These are phyloP conservation scores for Tinospora cordifolia DNA, from an alignment of 164 flowering plant genomes.

Conservation along the genomic window DNA sequence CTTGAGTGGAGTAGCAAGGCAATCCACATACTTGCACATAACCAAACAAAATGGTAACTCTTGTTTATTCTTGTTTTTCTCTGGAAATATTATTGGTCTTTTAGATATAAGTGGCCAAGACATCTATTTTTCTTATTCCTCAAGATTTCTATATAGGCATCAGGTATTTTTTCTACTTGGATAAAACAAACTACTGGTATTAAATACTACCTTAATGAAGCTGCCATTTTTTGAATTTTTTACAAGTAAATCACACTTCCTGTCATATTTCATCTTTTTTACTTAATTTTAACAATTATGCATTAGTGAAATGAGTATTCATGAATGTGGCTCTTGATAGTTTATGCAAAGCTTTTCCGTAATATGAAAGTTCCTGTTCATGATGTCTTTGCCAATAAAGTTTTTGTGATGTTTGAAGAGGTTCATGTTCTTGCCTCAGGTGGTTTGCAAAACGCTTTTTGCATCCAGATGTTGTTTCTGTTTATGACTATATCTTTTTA, in stretches of 20 bases:
- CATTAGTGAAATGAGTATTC: not conserved
- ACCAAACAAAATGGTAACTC: conserved; percentile 34
- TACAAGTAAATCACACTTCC: too few relatives aligned
- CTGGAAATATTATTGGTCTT: not conserved
- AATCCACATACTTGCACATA: conserved; percentile 24
- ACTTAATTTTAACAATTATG: not conserved
- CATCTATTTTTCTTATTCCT: not conserved
- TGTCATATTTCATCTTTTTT: not conserved
- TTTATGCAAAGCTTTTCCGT: not conserved
- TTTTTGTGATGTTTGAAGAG: conserved; percentile 6
- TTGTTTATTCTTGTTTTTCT: not conserved
- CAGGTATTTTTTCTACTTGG: conserved; percentile 1
- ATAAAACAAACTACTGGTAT: not conserved
- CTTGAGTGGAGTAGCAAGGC: conserved; percentile 26
- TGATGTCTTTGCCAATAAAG: not conserved
- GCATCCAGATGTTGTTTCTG: conserved; percentile 19
- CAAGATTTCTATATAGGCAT: not conserved
- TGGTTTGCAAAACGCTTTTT: conserved; percentile 23
- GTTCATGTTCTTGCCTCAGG: conserved; percentile 9
- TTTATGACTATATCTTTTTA: conserved; percentile 17
- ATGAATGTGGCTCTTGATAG: not conserved
- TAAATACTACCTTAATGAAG: too few relatives aligned
- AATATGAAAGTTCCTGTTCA: not conserved
- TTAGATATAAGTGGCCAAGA: not conserved
- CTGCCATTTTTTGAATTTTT: too few relatives aligned